A percentile compares a stretch with the other conserved stretches of the same genome.
Conservation (phyloP, 768 basidiomycete species). For the Phanerodontia chrysosporium region DNA sequence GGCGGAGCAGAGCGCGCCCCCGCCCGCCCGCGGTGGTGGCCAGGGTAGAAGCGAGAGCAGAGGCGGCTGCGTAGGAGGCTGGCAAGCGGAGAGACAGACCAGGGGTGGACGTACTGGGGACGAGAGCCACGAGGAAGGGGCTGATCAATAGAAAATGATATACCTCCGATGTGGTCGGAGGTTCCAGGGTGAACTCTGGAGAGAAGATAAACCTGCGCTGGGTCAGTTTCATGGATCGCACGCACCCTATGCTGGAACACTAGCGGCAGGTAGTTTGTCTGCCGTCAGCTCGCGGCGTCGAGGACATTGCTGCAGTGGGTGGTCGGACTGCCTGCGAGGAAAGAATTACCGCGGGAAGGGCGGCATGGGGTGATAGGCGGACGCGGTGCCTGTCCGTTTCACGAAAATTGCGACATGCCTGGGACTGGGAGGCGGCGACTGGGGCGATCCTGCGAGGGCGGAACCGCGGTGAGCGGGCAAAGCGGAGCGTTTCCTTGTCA, state of each 20-base stretch:
- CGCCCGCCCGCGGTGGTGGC: too few relatives aligned
- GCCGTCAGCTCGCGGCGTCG: too few relatives aligned
- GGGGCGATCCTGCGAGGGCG: slow-evolving; percentile 7
- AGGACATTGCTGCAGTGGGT: too few relatives aligned
- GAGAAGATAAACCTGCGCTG: slow-evolving; percentile 1
- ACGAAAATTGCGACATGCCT: neutral
- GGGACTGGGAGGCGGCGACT: neutral
- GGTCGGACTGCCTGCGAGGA: neutral
- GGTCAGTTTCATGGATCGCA: too few relatives aligned
- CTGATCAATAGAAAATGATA: neutral
- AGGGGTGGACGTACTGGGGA: neutral
- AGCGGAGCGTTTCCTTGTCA: neutral
- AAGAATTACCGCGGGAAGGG: too few relatives aligned
- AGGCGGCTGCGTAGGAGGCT: too few relatives aligned
- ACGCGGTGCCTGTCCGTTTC: neutral
- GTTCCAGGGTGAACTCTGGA: neutral
- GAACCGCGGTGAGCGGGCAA: slow-evolving; percentile 8
- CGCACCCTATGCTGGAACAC: too few relatives aligned
- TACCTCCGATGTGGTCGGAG: slow-evolving; percentile 10
- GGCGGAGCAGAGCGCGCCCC: neutral
- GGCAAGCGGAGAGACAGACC: neutral
- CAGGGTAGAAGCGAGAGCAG: too few relatives aligned
- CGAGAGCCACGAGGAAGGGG: slow-evolving; percentile 3
- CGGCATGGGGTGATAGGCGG: neutral
- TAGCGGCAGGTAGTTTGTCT: too few relatives aligned